These are phyloP conservation scores for Barnettozyma populi DNA, from an alignment of 805 yeast genomes.

Conservation along the genomic window DNA sequence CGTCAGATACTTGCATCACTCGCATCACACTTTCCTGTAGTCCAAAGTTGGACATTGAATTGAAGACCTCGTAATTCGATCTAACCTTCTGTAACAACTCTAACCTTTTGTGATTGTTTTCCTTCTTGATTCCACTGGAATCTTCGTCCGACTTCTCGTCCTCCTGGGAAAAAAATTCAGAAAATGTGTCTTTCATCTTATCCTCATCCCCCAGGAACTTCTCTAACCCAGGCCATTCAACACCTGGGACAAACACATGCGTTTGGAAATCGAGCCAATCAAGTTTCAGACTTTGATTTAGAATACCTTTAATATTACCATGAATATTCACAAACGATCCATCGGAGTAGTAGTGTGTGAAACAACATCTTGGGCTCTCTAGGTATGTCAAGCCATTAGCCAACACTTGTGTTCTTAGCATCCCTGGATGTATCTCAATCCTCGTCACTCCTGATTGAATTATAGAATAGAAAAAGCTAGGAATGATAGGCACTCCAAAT, in stretches of 20 bases:
- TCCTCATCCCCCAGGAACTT: slow-evolving; percentile 30
- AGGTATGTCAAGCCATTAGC: slow-evolving; percentile 49
- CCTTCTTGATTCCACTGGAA: slow-evolving; percentile 1
- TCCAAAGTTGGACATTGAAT: slow-evolving; percentile 52
- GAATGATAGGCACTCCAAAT: slow-evolving; percentile 58
- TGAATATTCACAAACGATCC: slow-evolving; percentile 62
- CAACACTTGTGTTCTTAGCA: slow-evolving; percentile 45
- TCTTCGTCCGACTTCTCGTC: slow-evolving; percentile 1
- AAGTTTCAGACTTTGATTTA: slow-evolving; percentile 57
- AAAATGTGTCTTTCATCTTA: slow-evolving; percentile 16
- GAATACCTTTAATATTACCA: slow-evolving; percentile 56
- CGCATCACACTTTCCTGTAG: slow-evolving; percentile 62
- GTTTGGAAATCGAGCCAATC: slow-evolving; percentile 67
- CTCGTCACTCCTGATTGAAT: slow-evolving; percentile 46
- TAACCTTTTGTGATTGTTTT: slow-evolving; percentile 7
- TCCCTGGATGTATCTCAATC: slow-evolving; percentile 46
- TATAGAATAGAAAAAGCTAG: slow-evolving; percentile 51
- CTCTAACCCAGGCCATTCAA: slow-evolving; percentile 43
- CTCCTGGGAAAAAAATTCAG: not conserved
- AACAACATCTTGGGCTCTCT: slow-evolving; percentile 45
- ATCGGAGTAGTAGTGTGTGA: slow-evolving; percentile 53
- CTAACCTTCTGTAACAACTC: slow-evolving; percentile 28
- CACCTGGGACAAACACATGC: slow-evolving; percentile 40
- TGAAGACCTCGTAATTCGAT: slow-evolving; percentile 39
- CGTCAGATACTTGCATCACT: slow-evolving; percentile 69